A percentile compares a stretch with the other conserved stretches of the same genome.
Evolutionary conservation across 2,329 filamentous ascomycete genomes (phyloP).

Genomic region (Cercospora berteroae): DNA sequence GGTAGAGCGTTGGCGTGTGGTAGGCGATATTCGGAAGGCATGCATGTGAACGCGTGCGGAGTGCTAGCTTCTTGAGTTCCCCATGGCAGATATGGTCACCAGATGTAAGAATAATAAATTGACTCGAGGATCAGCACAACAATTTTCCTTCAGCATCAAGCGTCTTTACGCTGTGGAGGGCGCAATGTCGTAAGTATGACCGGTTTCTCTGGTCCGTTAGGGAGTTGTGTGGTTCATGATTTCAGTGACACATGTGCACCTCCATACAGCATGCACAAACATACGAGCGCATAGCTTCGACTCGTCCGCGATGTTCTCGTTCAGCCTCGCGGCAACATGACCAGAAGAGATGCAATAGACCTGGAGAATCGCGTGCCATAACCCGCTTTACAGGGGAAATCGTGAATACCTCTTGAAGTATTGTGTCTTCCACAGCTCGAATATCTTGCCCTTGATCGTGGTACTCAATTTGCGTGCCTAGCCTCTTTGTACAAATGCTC

Average conservation of each 20-base stretch:
- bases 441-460: constrained; percentile 3
- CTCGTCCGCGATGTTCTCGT: not conserved
- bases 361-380: not conserved
- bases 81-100: not conserved
- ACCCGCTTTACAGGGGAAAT: not conserved
- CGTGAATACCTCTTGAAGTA: not conserved
- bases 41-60: not conserved
- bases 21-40: not conserved
- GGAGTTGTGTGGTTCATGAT: too few species aligned
- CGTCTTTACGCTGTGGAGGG: not conserved
- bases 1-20: not conserved
- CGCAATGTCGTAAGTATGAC: not conserved
- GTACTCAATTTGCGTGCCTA: constrained; percentile 8
- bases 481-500: constrained; percentile 18
- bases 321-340: not conserved
- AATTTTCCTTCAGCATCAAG: not conserved
- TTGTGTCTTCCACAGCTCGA: not conserved
- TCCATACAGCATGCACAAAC: not conserved
- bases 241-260: not conserved
- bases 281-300: not conserved
- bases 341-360: not conserved
- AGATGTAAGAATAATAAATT: too few species aligned
- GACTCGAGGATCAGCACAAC: not conserved
- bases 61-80: not conserved
- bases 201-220: too few species aligned